A percentile compares a stretch with the other conserved stretches of the same genome.
Conservation (phyloP, 108 stramenopile genomes). For the Pseudonitzschia delicatissima region DNA sequence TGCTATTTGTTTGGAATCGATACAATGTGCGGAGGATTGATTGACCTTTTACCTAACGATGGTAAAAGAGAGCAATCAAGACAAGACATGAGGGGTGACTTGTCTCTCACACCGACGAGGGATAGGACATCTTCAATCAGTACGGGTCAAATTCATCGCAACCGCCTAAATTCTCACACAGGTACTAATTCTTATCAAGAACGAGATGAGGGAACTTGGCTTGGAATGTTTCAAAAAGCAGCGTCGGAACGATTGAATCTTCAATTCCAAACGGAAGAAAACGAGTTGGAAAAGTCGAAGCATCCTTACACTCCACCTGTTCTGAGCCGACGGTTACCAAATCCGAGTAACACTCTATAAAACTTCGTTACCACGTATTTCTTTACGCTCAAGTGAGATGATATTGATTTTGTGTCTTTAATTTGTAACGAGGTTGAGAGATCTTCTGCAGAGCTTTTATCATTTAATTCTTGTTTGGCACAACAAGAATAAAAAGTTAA, state of each 20-base stretch:
- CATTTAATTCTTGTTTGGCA: too few relatives aligned
- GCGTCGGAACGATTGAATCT: conserved; percentile 4
- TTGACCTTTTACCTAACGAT: conserved; percentile 8
- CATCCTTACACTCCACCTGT: conserved; percentile 5
- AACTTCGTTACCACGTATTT: too few relatives aligned
- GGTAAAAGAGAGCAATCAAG: background rate
- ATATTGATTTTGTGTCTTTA: too few relatives aligned
- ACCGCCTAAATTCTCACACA: background rate
- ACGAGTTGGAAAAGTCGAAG: background rate
- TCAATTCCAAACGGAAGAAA: background rate
- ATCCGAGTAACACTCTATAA: too few relatives aligned
- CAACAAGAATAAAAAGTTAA: too few relatives aligned
- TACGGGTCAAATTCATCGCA: background rate
- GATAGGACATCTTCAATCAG: background rate
- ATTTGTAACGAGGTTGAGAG: too few relatives aligned
- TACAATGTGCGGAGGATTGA: conserved; percentile 10
- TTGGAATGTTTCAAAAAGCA: conserved; percentile 4
- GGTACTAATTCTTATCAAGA: too few relatives aligned
- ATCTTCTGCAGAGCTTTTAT: too few relatives aligned
- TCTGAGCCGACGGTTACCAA: background rate
- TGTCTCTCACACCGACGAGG: background rate
- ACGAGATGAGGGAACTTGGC: background rate
- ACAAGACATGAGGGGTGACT: too few relatives aligned
- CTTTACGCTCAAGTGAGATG: too few relatives aligned
- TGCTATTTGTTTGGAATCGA: conserved; percentile 25